Evolutionary conservation across 2,329 filamentous ascomycete species (phyloP).

Genomic region (Aureobasidium mangrovei): DNA sequence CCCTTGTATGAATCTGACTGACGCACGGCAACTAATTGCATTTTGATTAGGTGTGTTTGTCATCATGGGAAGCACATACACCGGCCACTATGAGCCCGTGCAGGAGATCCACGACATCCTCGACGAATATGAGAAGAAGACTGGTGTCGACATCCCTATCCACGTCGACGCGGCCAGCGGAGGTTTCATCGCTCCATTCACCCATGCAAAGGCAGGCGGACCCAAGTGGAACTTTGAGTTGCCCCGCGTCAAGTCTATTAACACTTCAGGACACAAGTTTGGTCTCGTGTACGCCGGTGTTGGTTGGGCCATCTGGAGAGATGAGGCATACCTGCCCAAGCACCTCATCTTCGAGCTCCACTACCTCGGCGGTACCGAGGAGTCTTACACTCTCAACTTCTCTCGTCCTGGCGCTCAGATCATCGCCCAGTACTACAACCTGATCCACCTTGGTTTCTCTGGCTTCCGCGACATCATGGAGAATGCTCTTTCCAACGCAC

Average conservation of each 20-base stretch:
- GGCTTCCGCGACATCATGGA: slow-evolving; percentile 60
- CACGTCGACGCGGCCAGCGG: slow-evolving; percentile 56
- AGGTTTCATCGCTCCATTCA: slow-evolving; percentile 55
- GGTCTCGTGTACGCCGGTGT: slow-evolving; percentile 58
- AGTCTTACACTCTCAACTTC: slow-evolving; percentile 65
- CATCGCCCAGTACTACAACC: slow-evolving; percentile 64
- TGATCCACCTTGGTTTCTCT: slow-evolving; percentile 59
- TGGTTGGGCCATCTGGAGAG: slow-evolving; percentile 63
- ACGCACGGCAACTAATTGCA: too few species aligned
- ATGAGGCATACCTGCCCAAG: slow-evolving; percentile 55
- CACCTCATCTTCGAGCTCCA: slow-evolving; percentile 62
- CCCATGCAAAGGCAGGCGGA: slow-evolving; percentile 46
- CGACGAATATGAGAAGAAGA: slow-evolving; percentile 53
- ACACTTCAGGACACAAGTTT: slow-evolving; percentile 54
- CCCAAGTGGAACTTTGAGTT: slow-evolving; percentile 56
- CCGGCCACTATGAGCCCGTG: slow-evolving; percentile 64
- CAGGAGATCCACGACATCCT: slow-evolving; percentile 58
- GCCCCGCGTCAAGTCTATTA: slow-evolving; percentile 57
- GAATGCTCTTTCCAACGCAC: slow-evolving; percentile 56
- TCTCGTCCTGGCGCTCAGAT: slow-evolving; percentile 61
- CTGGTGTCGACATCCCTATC: slow-evolving; percentile 58
- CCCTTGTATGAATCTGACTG: too few species aligned
- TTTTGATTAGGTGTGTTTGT: slow-evolving; percentile 49
- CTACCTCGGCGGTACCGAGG: slow-evolving; percentile 63
- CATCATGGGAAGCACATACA: slow-evolving; percentile 64